These are phyloP conservation scores for Nannizzia gypsea DNA, from an alignment of 2,329 filamentous ascomycete genomes.

Conservation along the genomic window DNA sequence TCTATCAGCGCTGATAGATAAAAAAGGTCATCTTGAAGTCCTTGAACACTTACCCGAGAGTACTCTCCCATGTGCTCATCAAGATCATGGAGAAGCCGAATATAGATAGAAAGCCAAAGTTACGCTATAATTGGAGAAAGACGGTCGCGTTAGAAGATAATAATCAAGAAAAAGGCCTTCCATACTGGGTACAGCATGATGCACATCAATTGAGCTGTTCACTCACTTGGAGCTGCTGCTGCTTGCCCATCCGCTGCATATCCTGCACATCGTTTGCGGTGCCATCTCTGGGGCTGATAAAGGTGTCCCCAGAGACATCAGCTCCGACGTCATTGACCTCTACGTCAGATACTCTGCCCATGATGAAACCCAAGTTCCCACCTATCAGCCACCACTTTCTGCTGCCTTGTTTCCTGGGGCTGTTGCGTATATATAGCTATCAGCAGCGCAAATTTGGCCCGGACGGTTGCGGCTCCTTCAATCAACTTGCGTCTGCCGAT, in stretches of 20 bases:
- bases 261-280: conserved; percentile 5
- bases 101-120: conserved; percentile 8
- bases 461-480: not conserved
- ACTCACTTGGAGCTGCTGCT: conserved; percentile 6
- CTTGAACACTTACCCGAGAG: conserved; percentile 25
- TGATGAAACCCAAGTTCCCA: not conserved
- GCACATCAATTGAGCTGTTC: not conserved
- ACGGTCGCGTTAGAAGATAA: not conserved
- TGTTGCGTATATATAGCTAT: not conserved
- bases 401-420: not conserved
- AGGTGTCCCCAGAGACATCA: conserved; percentile 2
- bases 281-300: conserved; percentile 4
- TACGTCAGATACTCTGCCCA: not conserved
- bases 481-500: not conserved
- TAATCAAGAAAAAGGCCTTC: not conserved
- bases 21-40: not conserved
- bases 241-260: conserved; percentile 9
- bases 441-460: not conserved
- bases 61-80: conserved; percentile 32
- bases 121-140: conserved; percentile 2
- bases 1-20: not conserved
- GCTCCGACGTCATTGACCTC: not conserved
- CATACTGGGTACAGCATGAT: not conserved
- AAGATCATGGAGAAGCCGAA: conserved; percentile 9
- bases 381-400: not conserved